Percentiles rank a stretch among this genome's conserved stretches.
Evolutionary conservation across 2,329 filamentous ascomycete genomes (phyloP).

Genomic region (Exserohilum rostratum): DNA sequence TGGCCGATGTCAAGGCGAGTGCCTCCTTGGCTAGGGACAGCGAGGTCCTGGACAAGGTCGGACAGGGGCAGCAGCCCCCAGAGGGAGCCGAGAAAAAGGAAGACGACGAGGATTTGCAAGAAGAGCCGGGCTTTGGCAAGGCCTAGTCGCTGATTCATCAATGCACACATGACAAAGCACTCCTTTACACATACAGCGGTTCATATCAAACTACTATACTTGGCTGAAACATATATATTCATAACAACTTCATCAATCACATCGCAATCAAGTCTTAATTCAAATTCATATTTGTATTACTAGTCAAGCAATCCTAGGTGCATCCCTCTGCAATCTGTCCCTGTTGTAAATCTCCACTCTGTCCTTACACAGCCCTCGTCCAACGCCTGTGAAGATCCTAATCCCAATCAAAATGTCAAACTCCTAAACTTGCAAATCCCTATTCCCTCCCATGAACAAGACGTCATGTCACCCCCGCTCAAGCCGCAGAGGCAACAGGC

Average conservation of each 20-base stretch:
- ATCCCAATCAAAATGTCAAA: conserved; percentile 1
- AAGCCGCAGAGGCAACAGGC: conserved; percentile 42
- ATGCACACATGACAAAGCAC: not conserved
- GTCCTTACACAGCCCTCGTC: not conserved
- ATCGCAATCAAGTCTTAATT: too few relatives aligned
- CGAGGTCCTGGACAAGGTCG: conserved; percentile 17
- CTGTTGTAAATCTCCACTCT: not conserved
- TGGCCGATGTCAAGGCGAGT: conserved; percentile 17
- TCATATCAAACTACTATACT: too few relatives aligned
- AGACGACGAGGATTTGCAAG: conserved; percentile 18
- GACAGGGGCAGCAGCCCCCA: not conserved
- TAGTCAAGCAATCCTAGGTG: too few relatives aligned
- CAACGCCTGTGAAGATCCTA: not conserved
- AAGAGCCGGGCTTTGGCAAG: conserved; percentile 41
- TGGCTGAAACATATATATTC: too few relatives aligned
- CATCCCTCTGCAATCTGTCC: not conserved
- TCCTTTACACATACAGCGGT: too few relatives aligned
- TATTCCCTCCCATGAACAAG: too few relatives aligned
- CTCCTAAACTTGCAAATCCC: not conserved
- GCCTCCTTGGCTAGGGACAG: conserved; percentile 22
- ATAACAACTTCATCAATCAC: too few relatives aligned
- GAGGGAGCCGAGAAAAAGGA: not conserved
- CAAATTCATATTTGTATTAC: not conserved
- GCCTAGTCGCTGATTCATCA: conserved; percentile 19
- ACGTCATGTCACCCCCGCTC: not conserved